Evolutionary conservation across 179 eudicot genomes (phyloP).

Genomic region (Carnegiea gigantea): DNA sequence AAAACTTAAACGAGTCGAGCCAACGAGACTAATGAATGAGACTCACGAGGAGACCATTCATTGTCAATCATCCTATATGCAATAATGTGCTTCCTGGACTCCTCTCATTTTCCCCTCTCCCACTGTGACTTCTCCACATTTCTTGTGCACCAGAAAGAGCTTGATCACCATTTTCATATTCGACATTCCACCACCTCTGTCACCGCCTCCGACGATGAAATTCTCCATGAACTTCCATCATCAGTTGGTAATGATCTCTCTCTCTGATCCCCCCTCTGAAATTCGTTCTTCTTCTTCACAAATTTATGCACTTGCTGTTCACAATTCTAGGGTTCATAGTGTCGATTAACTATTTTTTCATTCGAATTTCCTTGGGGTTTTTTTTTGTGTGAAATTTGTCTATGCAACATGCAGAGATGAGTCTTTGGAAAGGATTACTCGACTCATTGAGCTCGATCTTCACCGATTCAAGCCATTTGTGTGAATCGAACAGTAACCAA

Average conservation of each 20-base stretch:
- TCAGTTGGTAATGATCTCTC: slow-evolving; percentile 21
- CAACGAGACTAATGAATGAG: no score
- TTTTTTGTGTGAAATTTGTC: neutral
- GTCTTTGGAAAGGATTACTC: slow-evolving; percentile 53
- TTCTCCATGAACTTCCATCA: slow-evolving; percentile 8
- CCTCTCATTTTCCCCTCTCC: neutral
- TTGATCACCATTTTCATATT: slow-evolving; percentile 9
- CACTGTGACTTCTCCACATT: neutral
- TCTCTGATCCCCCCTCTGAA: neutral
- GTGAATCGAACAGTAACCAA: slow-evolving; percentile 30
- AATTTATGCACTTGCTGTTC: neutral
- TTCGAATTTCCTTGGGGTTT: neutral
- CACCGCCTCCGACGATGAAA: slow-evolving; percentile 14
- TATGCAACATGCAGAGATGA: slow-evolving; percentile 42
- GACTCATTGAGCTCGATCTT: slow-evolving; percentile 54
- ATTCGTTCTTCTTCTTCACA: neutral
- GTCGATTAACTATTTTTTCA: neutral
- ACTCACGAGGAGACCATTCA: no score
- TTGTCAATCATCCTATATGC: no score
- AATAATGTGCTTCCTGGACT: neutral
- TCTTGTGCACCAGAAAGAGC: neutral
- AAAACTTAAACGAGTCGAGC: no score
- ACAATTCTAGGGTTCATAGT: neutral
- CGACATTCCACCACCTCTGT: neutral
- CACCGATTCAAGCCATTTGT: slow-evolving; percentile 32